Conservation (phyloP, 2,329 filamentous ascomycete species). For the Cladosporium velox region DNA sequence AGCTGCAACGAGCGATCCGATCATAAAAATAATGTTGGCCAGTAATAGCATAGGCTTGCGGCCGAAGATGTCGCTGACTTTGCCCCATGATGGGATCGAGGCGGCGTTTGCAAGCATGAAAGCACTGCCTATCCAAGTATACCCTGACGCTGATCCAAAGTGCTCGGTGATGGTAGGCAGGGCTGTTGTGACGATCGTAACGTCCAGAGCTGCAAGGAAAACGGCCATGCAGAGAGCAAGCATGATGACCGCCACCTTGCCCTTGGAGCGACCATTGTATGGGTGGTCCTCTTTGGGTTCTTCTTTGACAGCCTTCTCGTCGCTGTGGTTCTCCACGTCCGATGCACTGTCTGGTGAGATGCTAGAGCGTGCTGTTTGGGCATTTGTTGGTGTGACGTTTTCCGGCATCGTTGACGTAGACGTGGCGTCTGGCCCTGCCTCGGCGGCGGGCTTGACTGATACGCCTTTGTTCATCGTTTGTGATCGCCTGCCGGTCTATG, state of each 20-base stretch:
- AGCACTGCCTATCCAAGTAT: constrained; percentile 57
- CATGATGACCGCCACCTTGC: constrained; percentile 53
- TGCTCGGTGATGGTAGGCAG: constrained; percentile 60
- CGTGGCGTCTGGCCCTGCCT: constrained; percentile 26
- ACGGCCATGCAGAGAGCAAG: constrained; percentile 54
- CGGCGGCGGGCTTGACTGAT: constrained; percentile 26
- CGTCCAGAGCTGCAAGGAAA: constrained; percentile 62
- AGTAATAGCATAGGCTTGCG: constrained; percentile 63
- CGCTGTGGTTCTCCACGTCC: not conserved
- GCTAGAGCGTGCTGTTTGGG: constrained; percentile 24
- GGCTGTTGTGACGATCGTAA: constrained; percentile 64
- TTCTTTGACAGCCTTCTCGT: constrained; percentile 22
- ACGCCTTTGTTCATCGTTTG: constrained; percentile 6
- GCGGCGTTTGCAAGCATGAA: constrained; percentile 54
- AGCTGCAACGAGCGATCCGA: constrained; percentile 63
- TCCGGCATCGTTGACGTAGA: constrained; percentile 24
- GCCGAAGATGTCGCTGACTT: constrained; percentile 67
- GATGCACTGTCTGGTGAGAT: constrained; percentile 20
- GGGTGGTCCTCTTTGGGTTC: constrained; percentile 23
- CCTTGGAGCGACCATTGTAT: constrained; percentile 32
- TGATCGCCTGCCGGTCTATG: constrained; percentile 1
- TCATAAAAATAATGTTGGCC: constrained; percentile 63
- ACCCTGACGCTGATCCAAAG: constrained; percentile 53
- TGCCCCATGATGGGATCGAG: constrained; percentile 61
- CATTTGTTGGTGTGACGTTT: constrained; percentile 25